Evolutionary conservation across 768 basidiomycete genomes (phyloP).

Genomic region (Russula olivacea): DNA sequence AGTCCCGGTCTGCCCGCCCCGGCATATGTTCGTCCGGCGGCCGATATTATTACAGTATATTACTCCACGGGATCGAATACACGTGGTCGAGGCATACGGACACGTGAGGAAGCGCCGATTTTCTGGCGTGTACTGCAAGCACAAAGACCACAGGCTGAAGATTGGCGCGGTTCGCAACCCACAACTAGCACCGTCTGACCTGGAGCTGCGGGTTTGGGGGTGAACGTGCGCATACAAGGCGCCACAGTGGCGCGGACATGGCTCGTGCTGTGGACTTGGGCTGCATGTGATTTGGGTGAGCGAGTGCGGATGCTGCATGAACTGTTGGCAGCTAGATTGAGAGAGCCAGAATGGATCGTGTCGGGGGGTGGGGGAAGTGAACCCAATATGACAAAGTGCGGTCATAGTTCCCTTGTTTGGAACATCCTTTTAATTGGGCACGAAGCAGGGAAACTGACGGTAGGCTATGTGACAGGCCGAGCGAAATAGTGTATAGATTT

Average conservation of each 20-base stretch:
- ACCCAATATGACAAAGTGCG: conserved; percentile 9
- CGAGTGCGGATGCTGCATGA: neutral
- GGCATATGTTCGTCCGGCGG: neutral
- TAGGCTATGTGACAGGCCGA: neutral
- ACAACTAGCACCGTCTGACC: conserved; percentile 2
- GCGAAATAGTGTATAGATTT: too few relatives aligned
- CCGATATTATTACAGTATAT: neutral
- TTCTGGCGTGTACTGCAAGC: neutral
- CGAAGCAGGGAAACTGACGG: too few relatives aligned
- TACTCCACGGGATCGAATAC: neutral
- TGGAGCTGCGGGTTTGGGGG: neutral
- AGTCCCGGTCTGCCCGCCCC: neutral
- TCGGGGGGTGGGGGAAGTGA: neutral
- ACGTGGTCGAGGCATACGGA: conserved; percentile 3
- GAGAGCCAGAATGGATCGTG: neutral
- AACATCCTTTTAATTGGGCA: too few relatives aligned
- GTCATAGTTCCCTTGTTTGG: neutral
- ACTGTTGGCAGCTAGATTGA: neutral
- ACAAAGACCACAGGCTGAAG: too few relatives aligned
- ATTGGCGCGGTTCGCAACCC: neutral
- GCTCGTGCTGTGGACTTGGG: neutral
- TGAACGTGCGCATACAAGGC: neutral
- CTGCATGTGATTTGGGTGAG: neutral
- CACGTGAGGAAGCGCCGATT: conserved; percentile 4
- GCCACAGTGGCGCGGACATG: neutral